These are phyloP conservation scores for Plasmodium inui DNA, from an alignment of 169 alveolate genomes.

Conservation along the genomic window DNA sequence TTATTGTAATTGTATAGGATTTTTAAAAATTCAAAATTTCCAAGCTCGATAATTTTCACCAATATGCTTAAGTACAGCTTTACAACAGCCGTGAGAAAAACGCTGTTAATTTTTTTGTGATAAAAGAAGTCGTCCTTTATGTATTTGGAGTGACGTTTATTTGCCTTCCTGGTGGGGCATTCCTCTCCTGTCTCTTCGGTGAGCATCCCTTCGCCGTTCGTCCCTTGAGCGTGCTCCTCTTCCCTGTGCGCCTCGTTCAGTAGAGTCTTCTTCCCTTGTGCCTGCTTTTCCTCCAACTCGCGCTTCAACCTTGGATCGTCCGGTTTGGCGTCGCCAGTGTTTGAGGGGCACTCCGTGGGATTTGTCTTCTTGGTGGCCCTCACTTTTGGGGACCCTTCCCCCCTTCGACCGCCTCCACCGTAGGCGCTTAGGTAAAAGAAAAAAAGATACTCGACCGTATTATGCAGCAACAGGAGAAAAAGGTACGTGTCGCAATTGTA, in stretches of 20 bases:
- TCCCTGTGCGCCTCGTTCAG: background rate
- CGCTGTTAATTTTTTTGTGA: conserved; percentile 3
- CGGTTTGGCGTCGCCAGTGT: background rate
- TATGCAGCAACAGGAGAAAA: conserved; percentile 54
- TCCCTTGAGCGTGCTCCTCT: background rate
- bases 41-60: conserved; percentile 63
- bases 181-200: background rate
- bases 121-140: conserved; percentile 31
- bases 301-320: background rate
- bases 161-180: background rate
- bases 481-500: conserved; percentile 45
- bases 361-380: background rate
- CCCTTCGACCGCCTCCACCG: too few relatives aligned
- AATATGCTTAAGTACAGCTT: conserved; percentile 55
- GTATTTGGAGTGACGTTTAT: background rate
- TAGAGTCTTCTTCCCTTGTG: background rate
- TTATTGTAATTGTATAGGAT: conserved; percentile 60
- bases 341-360: background rate
- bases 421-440: background rate
- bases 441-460: conserved; percentile 59
- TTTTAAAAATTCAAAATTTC: conserved; percentile 64
- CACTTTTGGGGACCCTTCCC: too few relatives aligned
- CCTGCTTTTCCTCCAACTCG: background rate
- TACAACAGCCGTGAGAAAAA: conserved; percentile 19
- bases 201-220: background rate